These are phyloP conservation scores for Alternaria consortialis DNA, from an alignment of 2,329 filamentous ascomycete species.

Conservation along the genomic window DNA sequence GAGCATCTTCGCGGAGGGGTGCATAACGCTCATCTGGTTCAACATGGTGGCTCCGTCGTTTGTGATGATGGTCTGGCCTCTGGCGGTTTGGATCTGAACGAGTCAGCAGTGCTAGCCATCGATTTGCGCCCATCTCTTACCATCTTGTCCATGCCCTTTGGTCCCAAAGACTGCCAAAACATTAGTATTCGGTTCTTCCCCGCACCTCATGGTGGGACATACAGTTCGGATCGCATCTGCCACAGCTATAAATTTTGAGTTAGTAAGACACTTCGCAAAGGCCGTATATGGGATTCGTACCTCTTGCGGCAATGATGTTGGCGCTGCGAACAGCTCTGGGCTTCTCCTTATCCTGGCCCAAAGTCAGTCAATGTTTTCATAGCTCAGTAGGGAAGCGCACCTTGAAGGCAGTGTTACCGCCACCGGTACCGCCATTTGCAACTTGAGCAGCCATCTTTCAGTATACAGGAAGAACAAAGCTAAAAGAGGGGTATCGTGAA, in stretches of 20 bases:
- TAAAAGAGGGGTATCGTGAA: slow-evolving; percentile 34
- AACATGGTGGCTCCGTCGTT: slow-evolving; percentile 99
- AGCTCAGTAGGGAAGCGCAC: slow-evolving; percentile 47
- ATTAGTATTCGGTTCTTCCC: slow-evolving; percentile 36
- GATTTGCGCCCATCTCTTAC: slow-evolving; percentile 45
- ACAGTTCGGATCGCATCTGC: slow-evolving; percentile 95
- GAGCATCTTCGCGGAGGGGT: slow-evolving; percentile 99
- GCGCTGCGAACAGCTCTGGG: slow-evolving; percentile 93
- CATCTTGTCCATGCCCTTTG: slow-evolving; percentile 99
- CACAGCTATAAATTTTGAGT: slow-evolving; percentile 70
- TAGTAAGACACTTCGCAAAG: slow-evolving; percentile 23
- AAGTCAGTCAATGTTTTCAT: slow-evolving; percentile 53
- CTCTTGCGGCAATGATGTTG: slow-evolving; percentile 97
- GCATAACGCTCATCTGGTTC: slow-evolving; percentile 98
- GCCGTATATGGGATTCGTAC: slow-evolving; percentile 60
- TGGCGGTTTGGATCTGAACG: slow-evolving; percentile 82
- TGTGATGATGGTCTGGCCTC: slow-evolving; percentile 97
- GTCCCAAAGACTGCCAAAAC: slow-evolving; percentile 75
- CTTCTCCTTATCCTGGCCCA: slow-evolving; percentile 86
- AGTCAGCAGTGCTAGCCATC: slow-evolving; percentile 17
- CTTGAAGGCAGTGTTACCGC: slow-evolving; percentile 73
- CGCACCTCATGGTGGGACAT: slow-evolving; percentile 45
- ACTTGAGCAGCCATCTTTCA: slow-evolving; percentile 47
- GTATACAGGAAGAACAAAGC: slow-evolving; percentile 8
- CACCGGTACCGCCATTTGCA: slow-evolving; percentile 52